phyloP scores from a whole-genome alignment of 208 protist genomes.

The Polymyxa betae region DNA sequence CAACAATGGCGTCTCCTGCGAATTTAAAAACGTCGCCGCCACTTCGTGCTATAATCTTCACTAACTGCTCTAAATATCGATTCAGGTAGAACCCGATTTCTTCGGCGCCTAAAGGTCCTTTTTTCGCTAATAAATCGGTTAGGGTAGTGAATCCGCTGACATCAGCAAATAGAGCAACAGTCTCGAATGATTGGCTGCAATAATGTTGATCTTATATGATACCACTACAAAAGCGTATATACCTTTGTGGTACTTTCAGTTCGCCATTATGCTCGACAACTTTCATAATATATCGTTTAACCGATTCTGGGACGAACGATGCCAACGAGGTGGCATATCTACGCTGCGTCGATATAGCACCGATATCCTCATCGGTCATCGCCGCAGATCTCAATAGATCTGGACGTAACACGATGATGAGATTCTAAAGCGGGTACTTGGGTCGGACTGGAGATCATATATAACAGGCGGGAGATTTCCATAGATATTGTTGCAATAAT shows the following conservation, averaged over 20 bases:
- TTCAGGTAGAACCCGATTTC: conserved; percentile 59
- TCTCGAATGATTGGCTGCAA: conserved; percentile 43
- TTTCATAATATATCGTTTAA: conserved; percentile 34
- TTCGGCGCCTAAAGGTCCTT: conserved; percentile 59
- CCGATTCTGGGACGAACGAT: conserved; percentile 45
- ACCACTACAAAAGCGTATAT: background rate
- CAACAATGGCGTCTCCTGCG: conserved; percentile 62
- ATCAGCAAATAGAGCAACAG: conserved; percentile 61
- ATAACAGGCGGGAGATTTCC: no score
- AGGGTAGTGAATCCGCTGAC: conserved; percentile 60
- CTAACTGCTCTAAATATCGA: conserved; percentile 60
- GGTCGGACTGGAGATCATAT: no score
- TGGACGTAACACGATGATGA: no score
- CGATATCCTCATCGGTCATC: background rate
- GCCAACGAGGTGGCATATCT: conserved; percentile 18
- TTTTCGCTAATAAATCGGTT: conserved; percentile 55
- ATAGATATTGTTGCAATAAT: no score
- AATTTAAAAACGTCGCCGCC: conserved; percentile 67
- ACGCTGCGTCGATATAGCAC: background rate
- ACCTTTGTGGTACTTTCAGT: background rate
- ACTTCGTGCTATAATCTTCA: conserved; percentile 55
- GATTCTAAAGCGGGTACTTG: no score
- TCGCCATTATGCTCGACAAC: conserved; percentile 44
- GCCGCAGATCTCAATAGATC: no score
- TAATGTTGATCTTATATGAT: background rate